phyloP scores from a whole-genome alignment of 139 green algal species.

The Spirogloea muscicola region DNA sequence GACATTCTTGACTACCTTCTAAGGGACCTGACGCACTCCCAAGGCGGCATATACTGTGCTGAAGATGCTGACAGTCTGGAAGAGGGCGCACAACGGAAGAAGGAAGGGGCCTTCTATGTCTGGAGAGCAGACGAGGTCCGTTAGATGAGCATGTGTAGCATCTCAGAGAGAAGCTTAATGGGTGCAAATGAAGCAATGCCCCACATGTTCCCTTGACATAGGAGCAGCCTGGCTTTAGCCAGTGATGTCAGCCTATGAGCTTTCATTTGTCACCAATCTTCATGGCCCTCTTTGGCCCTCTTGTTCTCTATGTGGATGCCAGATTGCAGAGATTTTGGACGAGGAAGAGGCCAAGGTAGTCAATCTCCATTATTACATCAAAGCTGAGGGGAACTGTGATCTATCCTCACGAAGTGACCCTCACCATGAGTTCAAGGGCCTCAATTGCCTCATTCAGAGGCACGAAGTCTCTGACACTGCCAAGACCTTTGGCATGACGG shows the following conservation, averaged over 20 bases:
- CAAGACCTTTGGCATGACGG: constrained; percentile 27
- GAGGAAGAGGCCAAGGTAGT: too few relatives aligned
- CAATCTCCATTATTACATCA: constrained; percentile 69
- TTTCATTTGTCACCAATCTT: too few relatives aligned
- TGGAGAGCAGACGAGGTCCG: constrained; percentile 30
- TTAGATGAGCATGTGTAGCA: too few relatives aligned
- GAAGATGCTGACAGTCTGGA: constrained; percentile 59
- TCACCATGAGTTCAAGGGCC: constrained; percentile 75
- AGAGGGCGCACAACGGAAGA: constrained; percentile 59
- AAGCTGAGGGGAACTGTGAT: constrained; percentile 56
- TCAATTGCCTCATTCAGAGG: constrained; percentile 67
- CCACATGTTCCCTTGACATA: too few relatives aligned
- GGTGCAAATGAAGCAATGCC: too few relatives aligned
- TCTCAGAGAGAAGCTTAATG: too few relatives aligned
- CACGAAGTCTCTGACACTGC: constrained; percentile 51
- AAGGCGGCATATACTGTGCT: constrained; percentile 77
- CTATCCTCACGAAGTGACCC: constrained; percentile 67
- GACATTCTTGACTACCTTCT: constrained; percentile 82
- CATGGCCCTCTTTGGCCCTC: too few relatives aligned
- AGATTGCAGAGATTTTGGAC: too few relatives aligned
- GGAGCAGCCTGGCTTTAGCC: too few relatives aligned
- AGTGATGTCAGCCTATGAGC: too few relatives aligned
- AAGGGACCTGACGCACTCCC: constrained; percentile 70
- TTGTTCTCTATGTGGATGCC: too few relatives aligned
- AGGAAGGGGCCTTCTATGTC: constrained; percentile 54